Evolutionary conservation across 2,329 filamentous ascomycete genomes (phyloP), one percentile per base, ranked within the genome.

Genomic region (Nigrospora osmanthi): DNA sequence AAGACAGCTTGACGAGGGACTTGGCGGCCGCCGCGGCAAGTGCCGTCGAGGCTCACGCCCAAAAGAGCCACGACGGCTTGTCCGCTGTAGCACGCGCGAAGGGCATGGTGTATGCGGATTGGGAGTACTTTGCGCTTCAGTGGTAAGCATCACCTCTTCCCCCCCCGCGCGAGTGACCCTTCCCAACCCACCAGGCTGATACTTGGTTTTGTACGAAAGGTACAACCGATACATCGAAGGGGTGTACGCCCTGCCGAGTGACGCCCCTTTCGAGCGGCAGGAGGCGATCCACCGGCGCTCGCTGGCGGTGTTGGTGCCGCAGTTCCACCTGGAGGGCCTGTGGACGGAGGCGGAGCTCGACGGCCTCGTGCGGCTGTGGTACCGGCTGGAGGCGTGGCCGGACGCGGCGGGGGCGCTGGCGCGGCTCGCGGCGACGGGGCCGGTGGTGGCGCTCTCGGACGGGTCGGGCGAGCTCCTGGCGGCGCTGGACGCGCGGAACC

Each of bases 201-300:
- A 30, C n/a, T n/a, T n/a, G n/a, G n/a, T n/a, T n/a, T n/a, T n/a
- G n/a, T 39, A 56, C 68, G 43, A 65, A 5, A 42, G 40, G 40
- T 42, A 42, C 11, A 14, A 35, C 13, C 30, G 63, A 11, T 81
- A 82, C 59, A 66, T 65, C 48, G 45, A 56, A 0, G 81, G 82
- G 56, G 77, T 72, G 0, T 53, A 53, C 16, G 58, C 70, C 15
- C 68, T 70, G 3, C 56, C 59, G 0, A 42, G 54, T 13, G 49
- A 53, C 41, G 38, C 46, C 39, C 5, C 56, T 42, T 82, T 75
- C 63, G 67, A 74, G 42, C 73, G 75, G 7, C 71, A 83, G 23
- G 79, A 83, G 53, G 68, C 79, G 40, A 77, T 82, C 57, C 76
- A 83, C 53, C 64, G 73, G 37, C 60, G 67, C n/a, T 66, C 73